Percentiles rank a stretch among this genome's conserved stretches.
Conservation (phyloP, 208 protist species). For the Acanthamoeba sp. region DNA sequence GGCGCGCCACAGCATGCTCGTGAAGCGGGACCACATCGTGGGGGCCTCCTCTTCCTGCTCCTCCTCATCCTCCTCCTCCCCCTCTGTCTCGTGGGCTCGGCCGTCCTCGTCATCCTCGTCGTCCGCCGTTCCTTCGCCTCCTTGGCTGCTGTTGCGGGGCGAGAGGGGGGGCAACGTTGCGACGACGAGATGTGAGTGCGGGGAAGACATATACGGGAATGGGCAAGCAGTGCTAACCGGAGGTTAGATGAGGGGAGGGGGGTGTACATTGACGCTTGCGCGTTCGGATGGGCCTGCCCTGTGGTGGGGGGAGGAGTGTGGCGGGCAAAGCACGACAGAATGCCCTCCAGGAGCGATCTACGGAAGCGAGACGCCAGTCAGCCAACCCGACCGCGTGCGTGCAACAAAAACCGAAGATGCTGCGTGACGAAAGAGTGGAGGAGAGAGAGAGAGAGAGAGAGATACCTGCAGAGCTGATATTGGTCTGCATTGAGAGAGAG, state of each 20-base stretch:
- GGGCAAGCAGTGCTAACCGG: no score
- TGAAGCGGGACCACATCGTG: slow-evolving; percentile 43
- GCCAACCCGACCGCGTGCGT: no score
- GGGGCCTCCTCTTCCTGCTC: neutral
- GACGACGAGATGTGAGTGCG: no score
- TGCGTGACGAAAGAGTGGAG: neutral
- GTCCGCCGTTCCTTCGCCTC: neutral
- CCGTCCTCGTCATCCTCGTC: neutral
- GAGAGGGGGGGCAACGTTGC: no score
- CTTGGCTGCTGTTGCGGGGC: neutral
- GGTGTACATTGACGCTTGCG: no score
- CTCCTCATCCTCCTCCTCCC: neutral
- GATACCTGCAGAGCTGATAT: slow-evolving; percentile 17
- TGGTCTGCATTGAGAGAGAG: slow-evolving; percentile 9
- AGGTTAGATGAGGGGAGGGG: no score
- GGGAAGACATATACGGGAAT: no score
- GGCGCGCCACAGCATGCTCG: slow-evolving; percentile 31
- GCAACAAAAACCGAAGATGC: neutral
- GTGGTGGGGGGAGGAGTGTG: neutral
- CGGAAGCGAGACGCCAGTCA: no score
- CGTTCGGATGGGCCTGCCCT: neutral
- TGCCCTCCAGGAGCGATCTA: slow-evolving; percentile 29
- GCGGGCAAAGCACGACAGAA: slow-evolving; percentile 41
- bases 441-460: neutral
- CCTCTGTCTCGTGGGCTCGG: neutral